Percentiles rank a stretch among this genome's conserved stretches.
These are phyloP conservation scores for Zoysia japonica DNA, from an alignment of 176 grass and related monocot genomes.

Conservation along the genomic window DNA sequence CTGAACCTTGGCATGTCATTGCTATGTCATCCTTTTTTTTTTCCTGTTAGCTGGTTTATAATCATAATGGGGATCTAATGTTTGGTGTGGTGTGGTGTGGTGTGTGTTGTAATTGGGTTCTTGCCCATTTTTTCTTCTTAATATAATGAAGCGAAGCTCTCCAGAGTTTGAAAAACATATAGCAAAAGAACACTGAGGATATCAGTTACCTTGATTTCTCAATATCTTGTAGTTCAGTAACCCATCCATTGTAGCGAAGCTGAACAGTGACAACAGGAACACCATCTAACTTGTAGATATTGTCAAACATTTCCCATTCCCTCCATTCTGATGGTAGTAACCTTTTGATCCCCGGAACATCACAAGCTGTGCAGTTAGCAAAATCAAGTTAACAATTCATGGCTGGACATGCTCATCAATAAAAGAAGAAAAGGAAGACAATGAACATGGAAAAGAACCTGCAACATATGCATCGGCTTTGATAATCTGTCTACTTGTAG, in stretches of 20 bases:
- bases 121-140: too few relatives aligned
- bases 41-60: too few relatives aligned
- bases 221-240: slow-evolving; percentile 88
- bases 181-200: not conserved
- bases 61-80: too few relatives aligned
- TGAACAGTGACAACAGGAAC: slow-evolving; percentile 98
- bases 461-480: slow-evolving; percentile 96
- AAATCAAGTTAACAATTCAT: slow-evolving; percentile 33
- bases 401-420: slow-evolving; percentile 6
- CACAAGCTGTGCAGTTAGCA: slow-evolving; percentile 66
- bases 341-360: slow-evolving; percentile 95
- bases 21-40: too few relatives aligned
- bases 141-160: too few relatives aligned
- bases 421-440: slow-evolving; percentile 18
- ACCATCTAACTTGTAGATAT: slow-evolving; percentile 95
- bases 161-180: too few relatives aligned
- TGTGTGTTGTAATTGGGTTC: too few relatives aligned
- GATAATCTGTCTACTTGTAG: slow-evolving; percentile 75
- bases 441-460: slow-evolving; percentile 49
- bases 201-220: slow-evolving; percentile 81
- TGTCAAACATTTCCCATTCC: slow-evolving; percentile 91
- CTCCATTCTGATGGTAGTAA: slow-evolving; percentile 87
- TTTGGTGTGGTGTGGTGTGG: too few relatives aligned
- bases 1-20: too few relatives aligned
- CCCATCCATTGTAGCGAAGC: slow-evolving; percentile 98